A percentile compares a stretch with the other conserved stretches of the same genome.
phyloP scores from a whole-genome alignment of 495 filamentous ascomycete species.

The Pseudomonodictys pantanalensis region DNA sequence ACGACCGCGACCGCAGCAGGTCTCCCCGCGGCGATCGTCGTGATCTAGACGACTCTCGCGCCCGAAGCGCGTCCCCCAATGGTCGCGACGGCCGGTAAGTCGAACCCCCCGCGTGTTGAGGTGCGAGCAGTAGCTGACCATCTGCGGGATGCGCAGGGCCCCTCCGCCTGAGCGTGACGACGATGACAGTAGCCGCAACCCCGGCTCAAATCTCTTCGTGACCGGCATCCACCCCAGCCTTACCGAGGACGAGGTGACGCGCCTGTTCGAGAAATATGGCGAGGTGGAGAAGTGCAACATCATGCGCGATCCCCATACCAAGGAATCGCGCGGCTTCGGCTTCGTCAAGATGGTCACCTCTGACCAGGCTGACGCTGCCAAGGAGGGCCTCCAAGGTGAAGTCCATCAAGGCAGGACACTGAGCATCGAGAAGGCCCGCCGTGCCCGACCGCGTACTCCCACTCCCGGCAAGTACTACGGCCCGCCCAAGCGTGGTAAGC shows the following conservation, averaged over 20 bases:
- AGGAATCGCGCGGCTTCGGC: conserved; percentile 97
- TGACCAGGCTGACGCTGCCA: conserved; percentile 92
- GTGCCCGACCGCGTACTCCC: conserved; percentile 87
- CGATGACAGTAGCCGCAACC: conserved; percentile 79
- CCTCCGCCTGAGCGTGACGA: conserved; percentile 50
- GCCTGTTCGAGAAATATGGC: conserved; percentile 97
- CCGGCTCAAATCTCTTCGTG: conserved; percentile 97
- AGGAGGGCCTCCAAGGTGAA: conserved; percentile 93
- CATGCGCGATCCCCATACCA: conserved; percentile 96
- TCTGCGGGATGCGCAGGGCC: conserved; percentile 34
- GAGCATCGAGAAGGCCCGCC: conserved; percentile 98
- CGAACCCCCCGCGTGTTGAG: background rate
- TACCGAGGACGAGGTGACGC: conserved; percentile 83
- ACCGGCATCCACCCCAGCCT: conserved; percentile 96
- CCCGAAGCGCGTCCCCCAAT: conserved; percentile 55
- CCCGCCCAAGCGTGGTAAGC: conserved; percentile 92
- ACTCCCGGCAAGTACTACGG: conserved; percentile 99
- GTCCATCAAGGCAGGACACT: conserved; percentile 92
- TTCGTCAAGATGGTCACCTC: conserved; percentile 98
- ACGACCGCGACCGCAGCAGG: conserved; percentile 76
- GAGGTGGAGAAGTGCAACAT: conserved; percentile 99
- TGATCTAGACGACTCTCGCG: conserved; percentile 50
- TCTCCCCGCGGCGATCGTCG: conserved; percentile 78
- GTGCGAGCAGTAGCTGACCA: background rate
- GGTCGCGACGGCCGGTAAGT: conserved; percentile 76